Base-by-base conservation (phyloP, 768 basidiomycete genomes). In the Butyriboletus loyo region DNA sequence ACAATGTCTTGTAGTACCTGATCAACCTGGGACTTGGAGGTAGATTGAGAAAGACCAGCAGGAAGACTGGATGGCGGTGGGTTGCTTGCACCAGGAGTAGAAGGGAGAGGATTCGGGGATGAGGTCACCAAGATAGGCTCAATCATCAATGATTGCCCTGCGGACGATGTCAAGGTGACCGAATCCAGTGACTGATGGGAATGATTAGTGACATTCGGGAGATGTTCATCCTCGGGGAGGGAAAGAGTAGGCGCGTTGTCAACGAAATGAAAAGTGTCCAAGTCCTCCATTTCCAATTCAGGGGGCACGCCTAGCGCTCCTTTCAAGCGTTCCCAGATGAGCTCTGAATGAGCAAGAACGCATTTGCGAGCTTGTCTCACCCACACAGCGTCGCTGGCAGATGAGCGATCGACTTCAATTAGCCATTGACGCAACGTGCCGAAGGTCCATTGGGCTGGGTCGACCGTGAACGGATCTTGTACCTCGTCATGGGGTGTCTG, bases 301-400 rank as follows among this genome's bases (percentile, higher is more conserved):
- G 86, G 86, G 10, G 93, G 92, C 5, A 93, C 86, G 5, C 93
- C 93, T 2, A 97, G 74, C 0, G 89, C 92, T 28, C 84, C 87
- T 62, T 93, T 94, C 62, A 95, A 74, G 51, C 92, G 81, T 67
- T 95, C 92, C 93, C 93, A 97, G 50, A 95, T 85, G 36, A 92
- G 81, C 62, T 95, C 92, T 14, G 85, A 87, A 57, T 85, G 86
- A 24, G 80, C 71, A 21, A 88, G 75, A 60, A 96, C 80, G 60
- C 91, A 92, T 49, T 77, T 78, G n/a, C 91, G 84, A 0, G 84
- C 81, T 10, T 80, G 79, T 61, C 78, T 75, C 41, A 86, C 82
- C 90, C 91, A 97, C 28, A 82, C 63, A 19, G 77, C 75, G 61
- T 97, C 93, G 3, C 83, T 75, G 0, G 78, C 83, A 30, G 82